Percentiles rank a stretch among this genome's conserved stretches.
Evolutionary conservation across 176 grass and related monocot species (phyloP).

Genomic region (Canna indica): DNA sequence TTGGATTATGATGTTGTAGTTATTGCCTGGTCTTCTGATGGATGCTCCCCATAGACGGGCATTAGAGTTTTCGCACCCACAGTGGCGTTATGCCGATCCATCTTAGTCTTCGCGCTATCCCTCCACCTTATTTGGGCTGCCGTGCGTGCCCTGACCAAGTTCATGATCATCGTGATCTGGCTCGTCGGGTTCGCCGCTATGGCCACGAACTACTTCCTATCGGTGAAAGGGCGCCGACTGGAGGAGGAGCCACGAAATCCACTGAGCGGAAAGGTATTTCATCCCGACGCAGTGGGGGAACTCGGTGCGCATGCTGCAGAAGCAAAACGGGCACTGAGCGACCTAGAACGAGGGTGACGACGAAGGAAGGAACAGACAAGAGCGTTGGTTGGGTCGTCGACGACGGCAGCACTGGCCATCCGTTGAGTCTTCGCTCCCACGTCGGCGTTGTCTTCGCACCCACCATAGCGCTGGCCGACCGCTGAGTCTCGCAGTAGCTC

Average conservation of each 20-base stretch:
- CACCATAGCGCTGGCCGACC: no score
- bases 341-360: constrained; percentile 13
- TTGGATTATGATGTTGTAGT: no score
- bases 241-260: constrained; percentile 64
- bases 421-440: no score
- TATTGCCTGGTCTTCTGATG: no score
- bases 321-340: constrained; percentile 10
- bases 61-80: no score
- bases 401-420: constrained; percentile 2
- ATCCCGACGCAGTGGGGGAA: constrained; percentile 62
- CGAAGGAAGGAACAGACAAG: constrained; percentile 11
- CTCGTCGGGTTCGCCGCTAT: constrained; percentile 57
- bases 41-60: no score
- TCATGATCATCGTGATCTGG: constrained; percentile 59
- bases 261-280: constrained; percentile 77
- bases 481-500: no score
- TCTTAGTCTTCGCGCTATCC: constrained; percentile 34
- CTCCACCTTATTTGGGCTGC: constrained; percentile 40
- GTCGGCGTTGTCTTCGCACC: no score
- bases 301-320: constrained; percentile 42
- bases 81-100: no score
- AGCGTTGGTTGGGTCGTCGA: not conserved
- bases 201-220: constrained; percentile 45
- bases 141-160: constrained; percentile 40
- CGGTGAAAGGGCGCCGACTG: constrained; percentile 48